These are phyloP conservation scores for Clonostachys rosea DNA, from an alignment of 2,329 filamentous ascomycete genomes.

Conservation along the genomic window DNA sequence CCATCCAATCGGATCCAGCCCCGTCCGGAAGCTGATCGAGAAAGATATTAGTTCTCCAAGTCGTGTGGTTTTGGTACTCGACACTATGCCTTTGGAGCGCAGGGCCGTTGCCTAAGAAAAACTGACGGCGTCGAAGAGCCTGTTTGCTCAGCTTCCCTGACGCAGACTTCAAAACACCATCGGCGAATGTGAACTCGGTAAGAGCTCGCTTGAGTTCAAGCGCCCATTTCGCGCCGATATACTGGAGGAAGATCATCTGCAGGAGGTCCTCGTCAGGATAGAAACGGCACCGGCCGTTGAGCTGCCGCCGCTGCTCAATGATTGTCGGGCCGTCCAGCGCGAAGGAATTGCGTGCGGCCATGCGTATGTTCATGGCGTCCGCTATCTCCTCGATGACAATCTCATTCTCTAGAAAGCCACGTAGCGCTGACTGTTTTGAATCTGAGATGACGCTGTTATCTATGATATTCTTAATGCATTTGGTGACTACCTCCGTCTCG, in stretches of 20 bases:
- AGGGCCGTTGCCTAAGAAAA: neutral
- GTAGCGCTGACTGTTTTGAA: neutral
- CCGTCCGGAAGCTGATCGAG: neutral
- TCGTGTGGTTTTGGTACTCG: neutral
- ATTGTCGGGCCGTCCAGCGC: neutral
- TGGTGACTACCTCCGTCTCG: neutral
- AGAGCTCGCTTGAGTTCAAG: neutral
- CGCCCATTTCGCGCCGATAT: neutral
- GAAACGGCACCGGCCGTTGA: neutral
- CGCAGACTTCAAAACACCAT: neutral
- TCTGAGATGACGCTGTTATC: neutral
- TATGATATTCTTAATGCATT: neutral
- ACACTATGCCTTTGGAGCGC: neutral
- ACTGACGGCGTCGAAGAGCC: neutral
- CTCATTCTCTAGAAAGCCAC: neutral
- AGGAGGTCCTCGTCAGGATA: neutral
- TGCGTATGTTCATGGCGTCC: neutral
- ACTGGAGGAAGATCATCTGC: neutral
- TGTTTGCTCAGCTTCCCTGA: neutral
- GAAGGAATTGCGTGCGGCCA: neutral
- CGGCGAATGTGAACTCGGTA: neutral
- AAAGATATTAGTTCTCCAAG: neutral
- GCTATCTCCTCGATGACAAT: neutral
- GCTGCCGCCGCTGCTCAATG: neutral
- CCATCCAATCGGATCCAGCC: neutral